phyloP scores from a whole-genome alignment of 2,329 filamentous ascomycete species.

The Aspergillus floridensis region DNA sequence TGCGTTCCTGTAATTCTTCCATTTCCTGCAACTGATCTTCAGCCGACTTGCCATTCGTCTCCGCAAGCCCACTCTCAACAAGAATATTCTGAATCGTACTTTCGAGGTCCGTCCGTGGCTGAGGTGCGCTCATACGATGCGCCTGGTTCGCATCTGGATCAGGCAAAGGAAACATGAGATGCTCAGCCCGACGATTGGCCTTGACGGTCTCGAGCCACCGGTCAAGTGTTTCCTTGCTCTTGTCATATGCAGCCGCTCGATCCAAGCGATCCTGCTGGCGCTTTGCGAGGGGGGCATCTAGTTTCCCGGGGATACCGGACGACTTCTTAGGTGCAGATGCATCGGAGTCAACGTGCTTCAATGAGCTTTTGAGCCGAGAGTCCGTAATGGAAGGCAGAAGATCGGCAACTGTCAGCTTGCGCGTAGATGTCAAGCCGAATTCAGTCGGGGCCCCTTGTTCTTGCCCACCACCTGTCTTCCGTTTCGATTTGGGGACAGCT shows the following conservation, averaged over 20 bases:
- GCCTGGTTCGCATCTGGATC: conserved; percentile 63
- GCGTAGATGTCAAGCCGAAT: conserved; percentile 55
- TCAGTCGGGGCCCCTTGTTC: conserved; percentile 63
- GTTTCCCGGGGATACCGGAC: conserved; percentile 61
- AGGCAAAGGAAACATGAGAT: conserved; percentile 80
- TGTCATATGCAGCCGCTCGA: conserved; percentile 77
- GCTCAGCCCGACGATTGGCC: conserved; percentile 85
- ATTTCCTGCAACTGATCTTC: conserved; percentile 67
- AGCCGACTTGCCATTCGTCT: conserved; percentile 56
- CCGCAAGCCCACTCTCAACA: conserved; percentile 75
- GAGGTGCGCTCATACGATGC: conserved; percentile 55
- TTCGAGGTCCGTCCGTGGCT: conserved; percentile 77
- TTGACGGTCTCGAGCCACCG: conserved; percentile 96
- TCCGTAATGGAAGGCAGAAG: conserved; percentile 71
- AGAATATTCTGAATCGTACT: conserved; percentile 83
- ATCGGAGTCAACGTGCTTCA: conserved; percentile 64
- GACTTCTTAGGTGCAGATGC: conserved; percentile 45
- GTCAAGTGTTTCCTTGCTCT: conserved; percentile 85
- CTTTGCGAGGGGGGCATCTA: conserved; percentile 78
- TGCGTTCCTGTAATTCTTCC: conserved; percentile 68
- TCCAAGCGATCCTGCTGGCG: conserved; percentile 83
- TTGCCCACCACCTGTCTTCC: conserved; percentile 50
- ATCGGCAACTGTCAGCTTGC: conserved; percentile 73
- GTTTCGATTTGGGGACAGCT: conserved; percentile 31
- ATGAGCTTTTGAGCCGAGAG: conserved; percentile 70